Percentiles rank a stretch among this genome's conserved stretches.
These are phyloP conservation scores for Homolaphlyctis polyrhiza DNA, from an alignment of 371 early-diverging fungal genomes.

Conservation along the genomic window DNA sequence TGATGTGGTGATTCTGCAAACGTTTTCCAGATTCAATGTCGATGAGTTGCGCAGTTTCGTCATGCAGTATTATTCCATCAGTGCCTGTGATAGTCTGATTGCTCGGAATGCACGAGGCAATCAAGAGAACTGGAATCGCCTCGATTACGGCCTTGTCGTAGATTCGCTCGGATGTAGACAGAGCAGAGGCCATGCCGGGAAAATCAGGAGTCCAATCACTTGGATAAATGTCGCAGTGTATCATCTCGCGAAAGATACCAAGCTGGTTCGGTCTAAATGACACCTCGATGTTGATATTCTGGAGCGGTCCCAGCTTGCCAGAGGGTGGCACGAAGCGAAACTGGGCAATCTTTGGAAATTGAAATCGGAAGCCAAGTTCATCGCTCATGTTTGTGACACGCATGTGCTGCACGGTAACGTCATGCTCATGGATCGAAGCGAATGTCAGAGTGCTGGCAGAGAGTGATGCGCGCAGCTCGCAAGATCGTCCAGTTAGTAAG, in stretches of 20 bases:
- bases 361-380: constrained; percentile 19
- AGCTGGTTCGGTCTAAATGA: constrained; percentile 36
- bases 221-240: constrained; percentile 21
- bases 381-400: constrained; percentile 19
- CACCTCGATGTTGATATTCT: constrained; percentile 14
- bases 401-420: neutral
- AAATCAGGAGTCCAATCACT: neutral
- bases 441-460: constrained; percentile 14
- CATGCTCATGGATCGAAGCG: neutral
- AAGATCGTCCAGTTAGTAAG: constrained; percentile 24
- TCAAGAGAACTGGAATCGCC: neutral
- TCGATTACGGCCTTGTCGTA: neutral
- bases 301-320: constrained; percentile 20
- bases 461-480: constrained; percentile 20
- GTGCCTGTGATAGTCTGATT: too few relatives aligned
- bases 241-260: constrained; percentile 23
- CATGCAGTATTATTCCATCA: too few relatives aligned
- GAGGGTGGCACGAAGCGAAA: constrained; percentile 23
- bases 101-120: neutral
- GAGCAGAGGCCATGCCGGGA: neutral
- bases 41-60: too few relatives aligned
- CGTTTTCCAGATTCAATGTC: too few relatives aligned
- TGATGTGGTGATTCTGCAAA: too few relatives aligned
- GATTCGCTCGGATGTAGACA: neutral
- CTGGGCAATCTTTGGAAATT: constrained; percentile 24